Base-by-base conservation (phyloP, 2,329 filamentous ascomycete species). In the Sclerotinia sclerotiorum region DNA sequence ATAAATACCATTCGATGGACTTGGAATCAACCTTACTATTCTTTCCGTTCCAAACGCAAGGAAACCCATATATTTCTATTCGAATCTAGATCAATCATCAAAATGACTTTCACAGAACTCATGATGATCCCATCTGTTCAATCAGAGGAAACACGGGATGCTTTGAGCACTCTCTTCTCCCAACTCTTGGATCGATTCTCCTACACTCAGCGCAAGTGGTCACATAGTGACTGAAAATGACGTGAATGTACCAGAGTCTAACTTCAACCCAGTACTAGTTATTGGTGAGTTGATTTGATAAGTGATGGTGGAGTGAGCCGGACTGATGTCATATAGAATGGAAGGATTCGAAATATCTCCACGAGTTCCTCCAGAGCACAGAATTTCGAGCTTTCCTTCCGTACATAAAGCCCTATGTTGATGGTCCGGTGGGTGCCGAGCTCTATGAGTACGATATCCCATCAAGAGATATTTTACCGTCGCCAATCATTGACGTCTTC, bases 91-190 rank as follows among this genome's bases (percentile, higher is more conserved):
- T n/a, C 24, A 39, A 55, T 42, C 29, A 15, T 27, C 49, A 60
- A 58, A 5, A 66, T 66, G 64, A 29, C 54, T 49, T 42, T 66
- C 44, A 60, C 52, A 0, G 65, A 67, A 15, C 19, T 67, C 35
- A 7, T 52, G 2, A 51, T 19, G n/a, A n/a, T n/a, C 13, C 19
- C n/a, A 17, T 6, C 52, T 1, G 15, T 29, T 19, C 65, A 60
- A 60, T 27, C 55, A 24, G 32, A 21, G n/a, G 46, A 44, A 54
- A 24, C 55, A 51, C 44, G n/a, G 17, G n/a, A 61, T 10, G 35
- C 32, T 11, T 52, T 54, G 3, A 5, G 6, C n/a, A 39, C n/a
- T 39, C 11, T 58, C 5, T 61, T 24, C 6, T 49, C 48, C 48
- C 54, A 51, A 6, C 55, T 24, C 4, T 51, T 11, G 24, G 2